A percentile compares a stretch with the other conserved stretches of the same genome.
Conservation (phyloP, 2,329 filamentous ascomycete species). For the Apiospora koreana region DNA sequence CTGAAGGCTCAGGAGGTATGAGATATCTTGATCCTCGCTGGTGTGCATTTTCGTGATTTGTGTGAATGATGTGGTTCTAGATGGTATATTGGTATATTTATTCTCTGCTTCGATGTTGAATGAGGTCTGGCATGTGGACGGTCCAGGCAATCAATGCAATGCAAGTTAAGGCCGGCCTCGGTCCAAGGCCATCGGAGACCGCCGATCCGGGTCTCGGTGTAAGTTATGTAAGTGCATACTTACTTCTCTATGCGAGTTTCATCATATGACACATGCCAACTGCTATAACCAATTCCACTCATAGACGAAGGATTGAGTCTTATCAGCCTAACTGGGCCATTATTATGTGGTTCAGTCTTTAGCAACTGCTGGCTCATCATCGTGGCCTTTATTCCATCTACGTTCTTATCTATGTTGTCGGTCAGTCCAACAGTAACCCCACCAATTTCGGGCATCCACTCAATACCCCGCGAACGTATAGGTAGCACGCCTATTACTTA, state of each 20-base stretch:
- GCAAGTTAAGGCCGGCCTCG: neutral
- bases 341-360: neutral
- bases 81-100: too few relatives aligned
- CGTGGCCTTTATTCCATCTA: neutral
- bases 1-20: slow-evolving; percentile 38
- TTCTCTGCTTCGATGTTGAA: neutral
- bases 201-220: neutral
- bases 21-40: slow-evolving; percentile 17
- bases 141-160: neutral
- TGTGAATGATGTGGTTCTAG: neutral
- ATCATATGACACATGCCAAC: neutral
- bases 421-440: neutral
- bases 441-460: neutral
- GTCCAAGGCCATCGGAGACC: neutral
- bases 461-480: neutral
- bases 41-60: neutral
- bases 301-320: neutral
- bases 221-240: neutral
- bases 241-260: neutral
- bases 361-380: neutral
- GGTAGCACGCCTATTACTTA: too few relatives aligned
- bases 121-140: neutral
- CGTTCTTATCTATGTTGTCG: neutral
- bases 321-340: neutral
- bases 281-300: neutral